Base-by-base conservation (phyloP, 139 green algal genomes). In the Chlamydomonas schloesseri region DNA sequence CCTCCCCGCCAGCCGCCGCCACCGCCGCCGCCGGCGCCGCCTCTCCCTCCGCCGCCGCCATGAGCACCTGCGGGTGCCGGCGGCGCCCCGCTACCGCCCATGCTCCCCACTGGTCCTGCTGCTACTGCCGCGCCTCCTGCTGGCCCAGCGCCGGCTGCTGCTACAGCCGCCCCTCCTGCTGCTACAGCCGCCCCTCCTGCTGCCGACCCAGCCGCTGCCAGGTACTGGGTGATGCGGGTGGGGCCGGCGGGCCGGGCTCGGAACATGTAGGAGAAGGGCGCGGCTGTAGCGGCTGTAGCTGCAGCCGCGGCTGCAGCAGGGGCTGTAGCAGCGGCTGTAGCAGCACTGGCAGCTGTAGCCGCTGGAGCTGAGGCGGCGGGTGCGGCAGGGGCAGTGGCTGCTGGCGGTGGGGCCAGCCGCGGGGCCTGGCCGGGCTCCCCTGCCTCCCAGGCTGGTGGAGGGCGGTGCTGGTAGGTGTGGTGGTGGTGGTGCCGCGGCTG, bases 151-250 rank as follows among this genome's bases (percentile, higher is more conserved):
- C 11, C 50, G 50, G 28, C 47, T 46, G 72, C 72, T 29, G 72
- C 72, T 29, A 23, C 13, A 31, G 53, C 29, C 53, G n/a, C 18
- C 42, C 29, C 31, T 26, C 13, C 73, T 80, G 50, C 50, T 68
- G 50, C 50, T 62, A 37, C 42, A 50, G 71, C 71, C 8, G 37
- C 42, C 0, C 24, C 55, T 21, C 31, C 58, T 65, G 69, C 47
- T 29, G 5, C 34, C 55, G 68, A 73, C 34, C 34, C 55, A 13
- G 29, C 46, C 17, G 3, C 71, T 15, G 29, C 80, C 24, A 79
- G 82, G 46, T 42, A 69, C 47, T 55, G 78, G 14, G 73, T 74
- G 58, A 79, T 87, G 81, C 53, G 70, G 36, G 31, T 70, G n/a
- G 69, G 64, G 11, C 34, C 55, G 33, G 47, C 81, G 23, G 58